Evolutionary conservation across 2,329 filamentous ascomycete species (phyloP).

Genomic region (Colletotrichum tanaceti): DNA sequence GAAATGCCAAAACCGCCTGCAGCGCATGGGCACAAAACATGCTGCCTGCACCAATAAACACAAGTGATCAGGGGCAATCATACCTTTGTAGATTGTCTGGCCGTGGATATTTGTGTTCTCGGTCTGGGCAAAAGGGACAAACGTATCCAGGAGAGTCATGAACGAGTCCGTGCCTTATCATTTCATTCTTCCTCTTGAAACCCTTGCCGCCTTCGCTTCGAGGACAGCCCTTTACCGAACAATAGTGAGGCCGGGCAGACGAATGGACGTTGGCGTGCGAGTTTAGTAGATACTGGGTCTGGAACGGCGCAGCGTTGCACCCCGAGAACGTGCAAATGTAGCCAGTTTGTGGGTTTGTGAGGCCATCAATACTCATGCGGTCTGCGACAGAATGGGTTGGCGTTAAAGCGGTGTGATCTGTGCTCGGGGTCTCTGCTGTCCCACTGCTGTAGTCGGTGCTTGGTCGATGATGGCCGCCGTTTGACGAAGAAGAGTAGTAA

Average conservation of each 20-base stretch:
- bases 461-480: slow-evolving; percentile 50
- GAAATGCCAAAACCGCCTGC: no score
- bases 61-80: slow-evolving; percentile 44
- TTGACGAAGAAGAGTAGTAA: slow-evolving; percentile 49
- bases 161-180: slow-evolving; percentile 84
- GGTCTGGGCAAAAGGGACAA: slow-evolving; percentile 93
- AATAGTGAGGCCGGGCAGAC: slow-evolving; percentile 73
- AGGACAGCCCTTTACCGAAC: slow-evolving; percentile 70
- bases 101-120: slow-evolving; percentile 93
- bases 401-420: slow-evolving; percentile 58
- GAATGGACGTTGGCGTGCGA: slow-evolving; percentile 82
- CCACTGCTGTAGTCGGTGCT: slow-evolving; percentile 58
- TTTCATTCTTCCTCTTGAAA: slow-evolving; percentile 79
- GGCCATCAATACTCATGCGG: slow-evolving; percentile 69
- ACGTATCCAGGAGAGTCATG: slow-evolving; percentile 95
- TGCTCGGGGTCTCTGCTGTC: slow-evolving; percentile 59
- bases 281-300: slow-evolving; percentile 81
- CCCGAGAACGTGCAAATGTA: slow-evolving; percentile 71
- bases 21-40: neutral
- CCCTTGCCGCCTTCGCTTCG: slow-evolving; percentile 73
- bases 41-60: neutral
- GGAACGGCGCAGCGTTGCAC: slow-evolving; percentile 79
- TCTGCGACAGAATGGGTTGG: slow-evolving; percentile 59
- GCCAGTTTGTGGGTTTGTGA: slow-evolving; percentile 64
- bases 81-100: slow-evolving; percentile 97